These are phyloP conservation scores for Triadica sebifera DNA, from an alignment of 345 rosid species.

Conservation along the genomic window DNA sequence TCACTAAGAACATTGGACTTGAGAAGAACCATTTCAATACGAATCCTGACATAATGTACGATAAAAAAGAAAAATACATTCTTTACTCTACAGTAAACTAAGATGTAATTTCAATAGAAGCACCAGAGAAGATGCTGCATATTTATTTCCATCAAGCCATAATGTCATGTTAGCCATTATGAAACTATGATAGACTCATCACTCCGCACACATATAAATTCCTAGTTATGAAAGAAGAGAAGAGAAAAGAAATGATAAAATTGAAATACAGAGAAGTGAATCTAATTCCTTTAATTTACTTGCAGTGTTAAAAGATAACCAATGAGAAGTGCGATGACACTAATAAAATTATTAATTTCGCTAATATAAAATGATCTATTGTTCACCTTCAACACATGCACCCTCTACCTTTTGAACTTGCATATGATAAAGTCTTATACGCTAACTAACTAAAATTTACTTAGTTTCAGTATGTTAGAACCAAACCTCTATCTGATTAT, in stretches of 20 bases:
- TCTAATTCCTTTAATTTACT: too few species aligned
- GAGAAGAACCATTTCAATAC: conserved; percentile 71
- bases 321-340: neutral
- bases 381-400: neutral
- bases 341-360: neutral
- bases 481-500: neutral
- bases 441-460: neutral
- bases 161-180: neutral
- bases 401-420: neutral
- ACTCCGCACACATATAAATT: too few species aligned
- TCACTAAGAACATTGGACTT: conserved; percentile 85
- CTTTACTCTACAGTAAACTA: neutral
- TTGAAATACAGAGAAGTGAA: neutral
- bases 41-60: conserved; percentile 43
- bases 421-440: neutral
- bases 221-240: neutral
- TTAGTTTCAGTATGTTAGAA: neutral
- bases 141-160: neutral
- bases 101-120: too few species aligned
- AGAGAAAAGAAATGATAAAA: neutral
- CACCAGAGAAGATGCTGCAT: too few species aligned
- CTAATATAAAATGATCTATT: neutral
- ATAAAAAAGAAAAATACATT: conserved; percentile 1
- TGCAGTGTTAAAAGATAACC: too few species aligned
- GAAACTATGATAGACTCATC: neutral